Evolutionary conservation across 78 protist genomes (phyloP), one percentile per base, ranked within the genome.

Genomic region (Reticulomyxa filosa): DNA sequence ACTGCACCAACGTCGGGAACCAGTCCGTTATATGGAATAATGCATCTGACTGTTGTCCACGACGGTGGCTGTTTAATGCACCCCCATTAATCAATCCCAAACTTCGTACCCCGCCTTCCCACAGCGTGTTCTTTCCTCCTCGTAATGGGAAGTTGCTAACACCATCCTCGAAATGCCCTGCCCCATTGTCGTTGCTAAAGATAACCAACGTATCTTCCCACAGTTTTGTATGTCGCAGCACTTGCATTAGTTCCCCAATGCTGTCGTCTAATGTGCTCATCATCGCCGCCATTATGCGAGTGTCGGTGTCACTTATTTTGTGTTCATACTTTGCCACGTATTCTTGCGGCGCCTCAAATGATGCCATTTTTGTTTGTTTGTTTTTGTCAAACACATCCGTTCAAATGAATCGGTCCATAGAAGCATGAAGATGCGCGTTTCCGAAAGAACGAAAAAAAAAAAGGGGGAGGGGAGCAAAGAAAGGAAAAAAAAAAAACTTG

Each of bases 131-230:
- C 67, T 62, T 62, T 2, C 67, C 50, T 20, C 67, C 67, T 22
- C 67, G 67, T 20, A 35, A 0, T 1, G 67, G 67, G 33, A 1
- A 62, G 48, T 62, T 62, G 22, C 29, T n/a, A n/a, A n/a, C n/a
- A n/a, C n/a, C n/a, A n/a, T n/a, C n/a, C n/a, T n/a, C n/a, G n/a
- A n/a, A n/a, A n/a, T n/a, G n/a, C n/a, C n/a, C n/a, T n/a, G n/a
- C 79, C 7, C 79, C 79, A 35, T 74, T 67, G 25, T 74, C 79
- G 20, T 39, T 10, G 29, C 35, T 1, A 25, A 57, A 56, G 13
- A 65, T 36, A 20, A 74, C 8, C 8, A 74, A 22, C 32, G 79
- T 67, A 50, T 56, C 0, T 17, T 67, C 51, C 69, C 46, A 34
- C 56, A 36, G 23, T 23, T 51, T 57, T 1, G 8, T 10, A 1